Percentiles rank a stretch among this genome's conserved stretches.
These are phyloP conservation scores for Kurtzmaniella natalensis DNA, from an alignment of 1,139 yeast genomes.

Conservation along the genomic window DNA sequence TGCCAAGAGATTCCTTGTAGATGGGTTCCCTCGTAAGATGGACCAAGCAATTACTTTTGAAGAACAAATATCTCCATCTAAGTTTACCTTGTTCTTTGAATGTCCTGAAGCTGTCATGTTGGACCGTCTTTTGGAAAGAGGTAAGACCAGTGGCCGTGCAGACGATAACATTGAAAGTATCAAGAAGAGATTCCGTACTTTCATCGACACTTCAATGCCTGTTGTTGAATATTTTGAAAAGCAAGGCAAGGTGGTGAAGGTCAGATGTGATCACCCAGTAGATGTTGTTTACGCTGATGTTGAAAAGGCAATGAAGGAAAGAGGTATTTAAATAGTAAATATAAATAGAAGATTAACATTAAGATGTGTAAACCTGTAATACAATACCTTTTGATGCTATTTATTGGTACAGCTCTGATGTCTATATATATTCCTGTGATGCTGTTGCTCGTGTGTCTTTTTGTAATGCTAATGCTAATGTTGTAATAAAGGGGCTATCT, in stretches of 20 bases:
- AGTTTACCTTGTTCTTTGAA: slow-evolving; percentile 84
- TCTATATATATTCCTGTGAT: neutral
- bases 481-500: too few relatives aligned
- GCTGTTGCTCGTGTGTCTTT: too few relatives aligned
- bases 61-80: slow-evolving; percentile 67
- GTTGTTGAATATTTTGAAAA: slow-evolving; percentile 81
- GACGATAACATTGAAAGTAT: slow-evolving; percentile 93
- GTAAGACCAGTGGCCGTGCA: slow-evolving; percentile 89
- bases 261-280: slow-evolving; percentile 75
- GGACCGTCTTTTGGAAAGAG: slow-evolving; percentile 79
- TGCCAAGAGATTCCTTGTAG: slow-evolving; percentile 63
- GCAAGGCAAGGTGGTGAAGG: slow-evolving; percentile 72
- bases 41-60: slow-evolving; percentile 95
- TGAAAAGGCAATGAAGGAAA: slow-evolving; percentile 51
- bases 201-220: slow-evolving; percentile 89
- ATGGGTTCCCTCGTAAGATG: slow-evolving; percentile 98
- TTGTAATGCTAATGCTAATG: too few relatives aligned
- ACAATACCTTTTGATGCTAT: too few relatives aligned
- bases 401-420: neutral
- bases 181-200: slow-evolving; percentile 81
- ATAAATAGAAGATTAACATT: neutral
- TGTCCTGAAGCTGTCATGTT: slow-evolving; percentile 93
- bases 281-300: slow-evolving; percentile 77
- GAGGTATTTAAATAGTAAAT: slow-evolving; percentile 21
- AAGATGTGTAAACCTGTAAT: neutral